Base-by-base conservation (phyloP, 1,284 basidiomycete genomes). In the Tilletia horrida region DNA sequence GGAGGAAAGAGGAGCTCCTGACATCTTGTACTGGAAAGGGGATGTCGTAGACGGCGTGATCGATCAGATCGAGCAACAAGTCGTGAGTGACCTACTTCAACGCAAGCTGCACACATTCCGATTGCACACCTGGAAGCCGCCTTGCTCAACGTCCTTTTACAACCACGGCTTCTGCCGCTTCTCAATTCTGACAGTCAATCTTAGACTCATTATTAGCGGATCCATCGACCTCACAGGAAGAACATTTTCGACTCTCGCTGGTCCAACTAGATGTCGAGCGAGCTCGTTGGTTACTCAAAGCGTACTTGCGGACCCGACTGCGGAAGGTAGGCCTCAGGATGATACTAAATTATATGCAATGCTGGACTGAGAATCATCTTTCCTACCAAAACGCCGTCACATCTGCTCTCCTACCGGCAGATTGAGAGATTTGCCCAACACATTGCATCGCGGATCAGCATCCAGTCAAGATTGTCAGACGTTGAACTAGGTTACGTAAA, bases 181-280 rank as follows among this genome's bases (percentile, higher is more conserved):
- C 27, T 59, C n/a, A n/a, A 23, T 31, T 35, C 40, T 52, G 14
- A 52, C 47, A 59, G 31, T 35, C 35, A 25, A 67, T 67, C 55
- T 16, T 67, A 9, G 62, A 63, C n/a, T 29, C 27, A 2, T 62
- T 67, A 25, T 29, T 59, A 40, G 18, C 61, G n/a, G 69, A 68
- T 25, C 48, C 31, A 2, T 50, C 44, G 1, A 55, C 61, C 0
- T 65, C 47, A 6, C 79, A 81, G 16, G 80, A 81, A 52, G 80
- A 81, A 50, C 75, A 76, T 48, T 61, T 81, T 29, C 73, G 80
- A 0, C 69, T 81, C 25, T 74, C 71, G 50, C 64, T 81, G n/a
- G 80, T 81, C 18, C 73, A 75, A 64, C 71, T 81, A 13, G 80
- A 81, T 71, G 66, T 80, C 27, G 80, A 81, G 62, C 64, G 80